Conservation (phyloP, 176 grass and related monocot genomes). For the Zea luxurians region DNA sequence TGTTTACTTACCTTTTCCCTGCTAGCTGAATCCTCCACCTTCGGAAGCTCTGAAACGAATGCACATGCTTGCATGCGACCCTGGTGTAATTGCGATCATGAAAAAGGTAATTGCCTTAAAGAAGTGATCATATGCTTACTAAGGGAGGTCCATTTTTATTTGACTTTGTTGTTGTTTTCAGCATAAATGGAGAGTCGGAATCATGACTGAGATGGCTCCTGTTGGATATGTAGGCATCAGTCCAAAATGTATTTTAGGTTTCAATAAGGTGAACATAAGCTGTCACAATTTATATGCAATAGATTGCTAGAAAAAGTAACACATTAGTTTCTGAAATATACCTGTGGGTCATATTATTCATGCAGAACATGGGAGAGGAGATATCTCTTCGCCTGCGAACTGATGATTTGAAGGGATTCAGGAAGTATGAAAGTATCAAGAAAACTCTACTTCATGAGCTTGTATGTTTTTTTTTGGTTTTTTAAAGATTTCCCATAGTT, state of each 20-base stretch:
- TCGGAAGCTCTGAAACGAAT: constrained; percentile 94
- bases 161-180: constrained; percentile 39
- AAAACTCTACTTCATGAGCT: constrained; percentile 97
- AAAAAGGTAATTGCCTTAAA: constrained; percentile 72
- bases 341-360: constrained; percentile 25
- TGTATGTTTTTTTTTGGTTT: constrained; percentile 44
- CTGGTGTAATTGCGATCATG: constrained; percentile 95
- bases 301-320: background rate
- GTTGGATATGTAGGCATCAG: constrained; percentile 88
- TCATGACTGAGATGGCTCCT: constrained; percentile 99
- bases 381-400: constrained; percentile 91
- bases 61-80: constrained; percentile 98
- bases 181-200: constrained; percentile 89
- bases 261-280: constrained; percentile 77
- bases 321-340: constrained; percentile 25
- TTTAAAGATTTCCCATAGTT: background rate
- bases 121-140: constrained; percentile 15
- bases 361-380: constrained; percentile 91
- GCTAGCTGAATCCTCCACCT: constrained; percentile 78
- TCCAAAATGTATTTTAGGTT: constrained; percentile 88
- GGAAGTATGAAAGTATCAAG: constrained; percentile 94
- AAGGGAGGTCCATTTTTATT: constrained; percentile 1
- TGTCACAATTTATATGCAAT: background rate
- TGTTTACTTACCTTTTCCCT: constrained; percentile 19
- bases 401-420: constrained; percentile 94